Evolutionary conservation across 169 alveolate species (phyloP).

Genomic region (Fabrea salina): DNA sequence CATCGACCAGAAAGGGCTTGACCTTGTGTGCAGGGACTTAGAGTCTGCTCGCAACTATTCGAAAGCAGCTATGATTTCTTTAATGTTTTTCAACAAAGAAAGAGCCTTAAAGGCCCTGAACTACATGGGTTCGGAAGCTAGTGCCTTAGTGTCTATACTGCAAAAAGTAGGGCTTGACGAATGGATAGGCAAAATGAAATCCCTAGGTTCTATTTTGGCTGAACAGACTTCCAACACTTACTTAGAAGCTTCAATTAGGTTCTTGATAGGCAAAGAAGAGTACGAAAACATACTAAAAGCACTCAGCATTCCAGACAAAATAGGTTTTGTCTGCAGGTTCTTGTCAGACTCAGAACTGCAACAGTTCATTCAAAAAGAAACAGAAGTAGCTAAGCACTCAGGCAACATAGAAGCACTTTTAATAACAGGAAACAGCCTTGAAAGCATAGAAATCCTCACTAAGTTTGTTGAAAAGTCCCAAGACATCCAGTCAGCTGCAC

Average conservation of each 20-base stretch:
- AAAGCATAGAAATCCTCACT: background rate
- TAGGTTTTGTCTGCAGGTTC: conserved; percentile 27
- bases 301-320: background rate
- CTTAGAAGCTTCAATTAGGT: background rate
- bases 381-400: background rate
- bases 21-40: background rate
- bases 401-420: background rate
- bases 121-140: background rate
- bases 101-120: background rate
- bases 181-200: background rate
- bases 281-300: background rate
- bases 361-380: background rate
- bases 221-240: background rate
- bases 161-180: background rate
- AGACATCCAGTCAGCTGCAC: conserved; percentile 33
- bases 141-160: background rate
- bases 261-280: conserved; percentile 1
- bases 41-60: background rate
- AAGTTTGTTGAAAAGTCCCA: background rate
- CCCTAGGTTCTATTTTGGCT: background rate
- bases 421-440: background rate
- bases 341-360: background rate
- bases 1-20: background rate
- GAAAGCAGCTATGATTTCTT: background rate
- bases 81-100: background rate